Evolutionary conservation across 371 early-diverging fungal genomes (phyloP).

Genomic region (Homolaphlyctis polyrhiza): DNA sequence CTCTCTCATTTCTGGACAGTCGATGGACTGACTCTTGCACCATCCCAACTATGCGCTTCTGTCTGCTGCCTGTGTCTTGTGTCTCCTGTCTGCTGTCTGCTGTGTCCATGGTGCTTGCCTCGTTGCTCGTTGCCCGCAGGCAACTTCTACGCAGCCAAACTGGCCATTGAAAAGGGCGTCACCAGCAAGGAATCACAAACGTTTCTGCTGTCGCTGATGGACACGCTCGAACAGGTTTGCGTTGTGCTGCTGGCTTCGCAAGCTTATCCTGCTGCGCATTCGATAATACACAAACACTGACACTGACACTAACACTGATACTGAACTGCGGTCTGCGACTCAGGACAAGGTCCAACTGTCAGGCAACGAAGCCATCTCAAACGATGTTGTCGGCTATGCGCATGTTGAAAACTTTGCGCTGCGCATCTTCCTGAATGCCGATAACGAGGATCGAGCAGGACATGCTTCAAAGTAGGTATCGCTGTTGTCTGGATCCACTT

Average conservation of each 20-base stretch:
- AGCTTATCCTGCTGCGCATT: too few species aligned
- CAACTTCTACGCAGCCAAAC: conserved; percentile 81
- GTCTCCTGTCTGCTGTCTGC: neutral
- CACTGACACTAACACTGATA: neutral
- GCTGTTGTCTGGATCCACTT: too few species aligned
- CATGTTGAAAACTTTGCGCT: conserved; percentile 87
- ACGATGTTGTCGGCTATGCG: conserved; percentile 75
- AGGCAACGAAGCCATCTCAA: conserved; percentile 66
- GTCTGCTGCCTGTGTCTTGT: neutral
- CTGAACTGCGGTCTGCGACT: neutral
- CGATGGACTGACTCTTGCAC: neutral
- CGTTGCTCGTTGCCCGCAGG: too few species aligned
- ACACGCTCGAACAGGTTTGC: conserved; percentile 70
- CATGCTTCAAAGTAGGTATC: conserved; percentile 17
- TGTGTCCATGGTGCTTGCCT: neutral
- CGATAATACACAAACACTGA: neutral
- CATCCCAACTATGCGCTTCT: neutral
- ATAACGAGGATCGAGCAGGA: conserved; percentile 84
- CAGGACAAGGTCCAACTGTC: conserved; percentile 65
- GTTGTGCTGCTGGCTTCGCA: too few species aligned
- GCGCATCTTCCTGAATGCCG: conserved; percentile 85
- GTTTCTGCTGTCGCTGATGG: conserved; percentile 65
- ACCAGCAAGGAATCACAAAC: conserved; percentile 54
- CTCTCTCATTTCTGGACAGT: neutral
- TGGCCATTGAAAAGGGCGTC: conserved; percentile 63